A percentile compares a stretch with the other conserved stretches of the same genome.
Evolutionary conservation across 805 yeast species (phyloP).

Genomic region (Suhomyces prunicola): DNA sequence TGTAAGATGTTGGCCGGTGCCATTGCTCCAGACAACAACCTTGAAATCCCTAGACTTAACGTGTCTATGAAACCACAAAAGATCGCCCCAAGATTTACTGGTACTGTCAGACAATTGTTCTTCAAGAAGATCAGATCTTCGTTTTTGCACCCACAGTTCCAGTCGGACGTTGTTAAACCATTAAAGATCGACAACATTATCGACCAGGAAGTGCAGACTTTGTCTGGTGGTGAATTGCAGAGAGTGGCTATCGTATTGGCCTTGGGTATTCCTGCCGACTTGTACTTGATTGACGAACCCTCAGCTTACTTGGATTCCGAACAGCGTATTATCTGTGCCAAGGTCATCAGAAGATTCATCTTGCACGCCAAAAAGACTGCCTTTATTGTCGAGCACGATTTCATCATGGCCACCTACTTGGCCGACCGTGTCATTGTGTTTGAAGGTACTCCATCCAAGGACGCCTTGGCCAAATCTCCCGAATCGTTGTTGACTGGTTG

Average conservation of each 20-base stretch:
- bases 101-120: slow-evolving; percentile 97
- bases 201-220: slow-evolving; percentile 95
- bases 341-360: slow-evolving; percentile 95
- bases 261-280: slow-evolving; percentile 92
- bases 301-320: slow-evolving; percentile 98
- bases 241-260: slow-evolving; percentile 97
- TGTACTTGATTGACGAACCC: slow-evolving; percentile 97
- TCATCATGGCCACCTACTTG: slow-evolving; percentile 98
- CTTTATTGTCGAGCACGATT: slow-evolving; percentile 99
- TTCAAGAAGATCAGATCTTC: slow-evolving; percentile 94
- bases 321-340: slow-evolving; percentile 98
- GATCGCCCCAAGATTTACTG: slow-evolving; percentile 97
- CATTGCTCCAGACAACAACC: slow-evolving; percentile 77
- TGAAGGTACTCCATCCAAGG: slow-evolving; percentile 89
- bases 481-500: slow-evolving; percentile 96
- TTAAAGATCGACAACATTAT: slow-evolving; percentile 88
- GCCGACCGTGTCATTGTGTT: slow-evolving; percentile 99
- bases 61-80: slow-evolving; percentile 99
- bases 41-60: slow-evolving; percentile 79
- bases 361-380: slow-evolving; percentile 97
- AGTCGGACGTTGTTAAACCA: slow-evolving; percentile 96
- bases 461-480: slow-evolving; percentile 83
- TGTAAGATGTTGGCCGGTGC: slow-evolving; percentile 95
- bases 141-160: slow-evolving; percentile 95
- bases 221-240: slow-evolving; percentile 99